Evolutionary conservation across 2,329 filamentous ascomycete species (phyloP), one percentile per base, ranked within the genome.

Genomic region (Diplodia seriata): DNA sequence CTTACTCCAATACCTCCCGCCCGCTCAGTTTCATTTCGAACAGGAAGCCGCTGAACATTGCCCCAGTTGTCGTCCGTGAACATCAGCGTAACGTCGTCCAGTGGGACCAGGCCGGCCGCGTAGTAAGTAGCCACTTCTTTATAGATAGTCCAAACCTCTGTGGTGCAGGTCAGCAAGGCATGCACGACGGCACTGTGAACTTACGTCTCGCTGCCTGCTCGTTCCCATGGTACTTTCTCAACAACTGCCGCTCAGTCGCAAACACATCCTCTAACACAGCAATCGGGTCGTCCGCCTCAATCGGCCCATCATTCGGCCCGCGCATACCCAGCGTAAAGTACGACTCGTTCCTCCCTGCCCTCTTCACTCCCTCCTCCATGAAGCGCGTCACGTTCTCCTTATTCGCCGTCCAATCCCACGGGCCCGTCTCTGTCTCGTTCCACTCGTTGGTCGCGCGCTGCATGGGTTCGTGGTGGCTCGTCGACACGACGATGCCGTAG

Each of bases 381-480:
- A 70, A 72, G n/a, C 53, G 65, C 7, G 67, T 70, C 20, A 72
- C 67, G 26, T 72, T 72, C 8, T 49, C 63, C 40, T 71, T 69
- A 20, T 72, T 72, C 14, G 9, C 38, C 5, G 31, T 65, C 70
- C 70, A 72, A 53, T 70, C 68, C 70, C 70, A 72, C 6, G 67
- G 68, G 3, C 70, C 69, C 1, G 20, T 43, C 4, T 67, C 61
- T 1, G 54, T 20, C 47, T 31, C 36, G 18, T 67, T 38, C 71
- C 71, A 72, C 36, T 72, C 70, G 59, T 72, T 73, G 1, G 68
- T 71, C 12, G 71, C 71, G 4, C 70, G 66, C 53, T 71, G 70
- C 69, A 72, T 73, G 2, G 71, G 71, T 47, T 72, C 70, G 23
- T 72, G 69, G 67, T 73, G 71, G 43, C 70, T 72, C 26, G 72